Evolutionary conservation across 2,329 filamentous ascomycete species (phyloP).

Genomic region (Metarhizium rileyi): DNA sequence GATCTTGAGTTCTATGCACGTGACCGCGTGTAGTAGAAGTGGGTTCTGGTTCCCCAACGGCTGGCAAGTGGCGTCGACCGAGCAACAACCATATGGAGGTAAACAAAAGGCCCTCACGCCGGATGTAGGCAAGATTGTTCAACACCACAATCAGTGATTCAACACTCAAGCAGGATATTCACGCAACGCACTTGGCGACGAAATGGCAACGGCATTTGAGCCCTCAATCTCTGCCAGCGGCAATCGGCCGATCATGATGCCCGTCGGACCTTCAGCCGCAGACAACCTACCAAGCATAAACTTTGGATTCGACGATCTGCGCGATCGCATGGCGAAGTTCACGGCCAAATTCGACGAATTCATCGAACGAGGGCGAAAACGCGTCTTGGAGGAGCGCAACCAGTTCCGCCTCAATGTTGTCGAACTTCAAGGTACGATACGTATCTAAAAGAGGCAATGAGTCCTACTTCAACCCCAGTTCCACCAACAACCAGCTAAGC

Average conservation of each 20-base stretch:
- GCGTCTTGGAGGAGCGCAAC: slow-evolving; percentile 86
- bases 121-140: neutral
- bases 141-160: neutral
- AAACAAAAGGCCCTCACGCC: slow-evolving; percentile 8
- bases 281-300: slow-evolving; percentile 80
- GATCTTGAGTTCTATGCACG: slow-evolving; percentile 7
- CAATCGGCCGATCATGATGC: slow-evolving; percentile 46
- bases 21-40: slow-evolving; percentile 6
- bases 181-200: neutral
- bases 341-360: slow-evolving; percentile 85
- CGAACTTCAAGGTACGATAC: slow-evolving; percentile 73
- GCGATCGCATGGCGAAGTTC: slow-evolving; percentile 90
- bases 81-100: slow-evolving; percentile 3
- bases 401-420: slow-evolving; percentile 85
- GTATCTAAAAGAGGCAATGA: too few relatives aligned
- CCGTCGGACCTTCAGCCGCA: slow-evolving; percentile 56
- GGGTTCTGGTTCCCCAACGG: too few relatives aligned
- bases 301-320: slow-evolving; percentile 92
- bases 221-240: slow-evolving; percentile 57
- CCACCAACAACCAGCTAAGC: slow-evolving; percentile 6
- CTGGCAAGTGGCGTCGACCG: slow-evolving; percentile 2
- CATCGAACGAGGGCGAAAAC: slow-evolving; percentile 82
- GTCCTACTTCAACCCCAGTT: too few relatives aligned
- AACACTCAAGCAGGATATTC: neutral
- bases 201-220: slow-evolving; percentile 55